These are phyloP conservation scores for Exophiala sp. DNA, from an alignment of 2,329 filamentous ascomycete species.

Conservation along the genomic window DNA sequence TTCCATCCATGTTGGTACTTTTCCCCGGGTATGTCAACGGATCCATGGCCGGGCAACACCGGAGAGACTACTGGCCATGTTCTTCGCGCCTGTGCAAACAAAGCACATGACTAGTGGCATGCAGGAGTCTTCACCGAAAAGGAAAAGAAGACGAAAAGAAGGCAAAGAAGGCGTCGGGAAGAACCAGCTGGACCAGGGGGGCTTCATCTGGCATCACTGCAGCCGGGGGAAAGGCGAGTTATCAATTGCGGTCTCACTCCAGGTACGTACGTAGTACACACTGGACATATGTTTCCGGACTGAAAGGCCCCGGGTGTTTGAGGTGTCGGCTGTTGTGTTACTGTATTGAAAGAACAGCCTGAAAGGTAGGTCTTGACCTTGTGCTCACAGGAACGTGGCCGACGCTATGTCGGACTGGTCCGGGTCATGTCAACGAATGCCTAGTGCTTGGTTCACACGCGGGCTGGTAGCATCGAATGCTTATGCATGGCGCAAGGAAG, in stretches of 20 bases:
- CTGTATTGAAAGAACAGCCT: constrained; percentile 1
- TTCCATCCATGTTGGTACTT: neutral
- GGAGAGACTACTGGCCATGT: no score
- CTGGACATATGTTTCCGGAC: no score
- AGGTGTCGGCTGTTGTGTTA: constrained; percentile 3
- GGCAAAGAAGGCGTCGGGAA: neutral
- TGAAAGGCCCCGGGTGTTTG: no score
- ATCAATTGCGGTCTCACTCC: no score
- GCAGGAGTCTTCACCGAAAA: neutral
- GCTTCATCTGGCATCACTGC: neutral
- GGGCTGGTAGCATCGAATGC: neutral
- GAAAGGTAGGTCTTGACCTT: neutral
- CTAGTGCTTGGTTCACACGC: neutral
- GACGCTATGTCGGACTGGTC: constrained; percentile 5
- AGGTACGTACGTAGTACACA: no score
- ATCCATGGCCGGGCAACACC: no score
- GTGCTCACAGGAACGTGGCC: neutral
- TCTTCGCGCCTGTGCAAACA: neutral
- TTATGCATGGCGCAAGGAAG: neutral
- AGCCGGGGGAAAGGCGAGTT: no score
- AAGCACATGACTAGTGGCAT: neutral
- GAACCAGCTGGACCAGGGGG: neutral
- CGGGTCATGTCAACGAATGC: neutral
- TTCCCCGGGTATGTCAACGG: no score
- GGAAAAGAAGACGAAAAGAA: neutral